Base-by-base conservation (phyloP, 163 green algal species). In the Trebouxiophyceae sp. region DNA sequence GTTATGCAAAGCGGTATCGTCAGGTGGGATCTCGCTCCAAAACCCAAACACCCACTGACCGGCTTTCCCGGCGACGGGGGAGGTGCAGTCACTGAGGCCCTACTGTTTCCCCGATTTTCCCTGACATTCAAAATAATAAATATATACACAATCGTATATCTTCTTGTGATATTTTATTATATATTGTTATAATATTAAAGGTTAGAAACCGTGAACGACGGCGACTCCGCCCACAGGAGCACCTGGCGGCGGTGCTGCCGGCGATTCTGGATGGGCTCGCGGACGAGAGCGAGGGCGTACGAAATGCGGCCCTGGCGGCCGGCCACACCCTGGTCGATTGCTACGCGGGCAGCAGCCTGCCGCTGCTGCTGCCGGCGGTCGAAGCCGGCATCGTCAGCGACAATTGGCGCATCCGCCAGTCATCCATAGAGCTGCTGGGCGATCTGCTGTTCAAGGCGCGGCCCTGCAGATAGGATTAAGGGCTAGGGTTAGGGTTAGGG, bases 351-450 rank as follows among this genome's bases (percentile, higher is more conserved):
- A 78, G 63, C 5, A 78, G 82, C 2, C 75, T 97, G 61, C 72
- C 79, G 22, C 71, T 97, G 70, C 80, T 99, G 71, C 85, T 99
- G 69, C 93, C 93, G 7, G 88, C 89, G 12, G 85, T 99, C 47
- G 91, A 97, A 81, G 75, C 86, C n/a, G 91, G 90, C 30, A 83
- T 96, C 2, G 77, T 87, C 57, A 76, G 78, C 55, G 77, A 83
- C 61, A 97, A 93, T 76, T 98, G 93, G 93, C 89, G 93, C 70
- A 98, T 99, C 78, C 63, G 93, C 4, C 91, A 99, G 78, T 87
- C 77, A 31, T 91, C 81, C 19, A 78, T 97, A 34, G 91, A 98
- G 77, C 83, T 99, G 39, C 83, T 97, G 34, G 93, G 93, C 24
- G 87, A 95, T 63, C 81, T 99, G 74, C 84, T 99, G 29, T 99